Evolutionary conservation across 1,139 yeast species (phyloP), one percentile per base, ranked within the genome.

Genomic region (Blastobotrys proliferans): DNA sequence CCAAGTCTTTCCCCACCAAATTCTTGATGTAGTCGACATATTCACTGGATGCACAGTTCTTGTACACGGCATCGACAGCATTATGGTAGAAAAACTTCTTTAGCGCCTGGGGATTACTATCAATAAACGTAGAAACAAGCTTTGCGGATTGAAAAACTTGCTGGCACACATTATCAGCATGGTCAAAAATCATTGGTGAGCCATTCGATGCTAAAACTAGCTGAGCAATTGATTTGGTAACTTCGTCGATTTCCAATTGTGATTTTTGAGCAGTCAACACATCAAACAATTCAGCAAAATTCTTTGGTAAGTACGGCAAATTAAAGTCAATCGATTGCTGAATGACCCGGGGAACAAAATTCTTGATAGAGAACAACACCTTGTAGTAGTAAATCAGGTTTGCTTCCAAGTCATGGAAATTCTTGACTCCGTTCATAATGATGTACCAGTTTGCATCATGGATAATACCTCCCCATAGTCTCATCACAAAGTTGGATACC

Each of bases 221-320:
- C 27, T 33, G 36, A 4, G 4, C 27, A 19, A 19, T 11, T 21
- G 22, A 33, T 20, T 33, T 33, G 27, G 27, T 18, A 19, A 10
- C 22, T 20, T 6, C 3, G 18, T 5, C 18, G n/a, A 20, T 29
- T 29, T 5, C n/a, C 5, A 18, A 4, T 29, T 4, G 16, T 13
- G 8, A 29, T 29, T 29, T 16, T 3, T 5, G 3, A 29, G 18
- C 22, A 3, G 9, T 11, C 20, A 37, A n/a, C n/a, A 13, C 3
- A 9, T 37, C 22, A 28, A 37, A 37, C 27, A 37, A 29, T 18
- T 37, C 40, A 3, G 35, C 40, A 28, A 37, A 37, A 9, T 34
- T 28, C 13, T 21, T 17, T 21, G 40, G 34, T 6, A 6, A 11
- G 30, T 6, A 8, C 13, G 6, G n/a, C 14, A 8, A 8, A 11